phyloP scores from a whole-genome alignment of 208 protist species.

The Leishmania major region DNA sequence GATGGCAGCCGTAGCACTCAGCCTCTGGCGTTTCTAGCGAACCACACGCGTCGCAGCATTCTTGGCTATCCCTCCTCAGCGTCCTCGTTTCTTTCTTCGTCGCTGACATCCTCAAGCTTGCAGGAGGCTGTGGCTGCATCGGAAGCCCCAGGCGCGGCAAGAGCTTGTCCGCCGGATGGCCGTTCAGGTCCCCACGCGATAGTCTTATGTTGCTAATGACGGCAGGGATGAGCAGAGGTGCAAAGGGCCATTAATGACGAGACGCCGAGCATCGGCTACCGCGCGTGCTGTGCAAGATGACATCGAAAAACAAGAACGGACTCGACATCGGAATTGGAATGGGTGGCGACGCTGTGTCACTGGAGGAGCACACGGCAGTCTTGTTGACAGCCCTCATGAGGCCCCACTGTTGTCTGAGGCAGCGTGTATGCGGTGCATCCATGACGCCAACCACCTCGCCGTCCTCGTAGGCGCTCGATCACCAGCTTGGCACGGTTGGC shows the following conservation, averaged over 20 bases:
- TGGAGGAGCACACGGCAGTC: conserved; percentile 16
- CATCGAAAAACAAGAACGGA: neutral
- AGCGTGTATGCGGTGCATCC: neutral
- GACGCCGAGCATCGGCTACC: neutral
- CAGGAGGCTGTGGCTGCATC: neutral
- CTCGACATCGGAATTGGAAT: conserved; percentile 10
- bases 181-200: neutral
- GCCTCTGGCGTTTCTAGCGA: neutral
- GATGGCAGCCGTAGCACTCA: neutral
- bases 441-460: neutral
- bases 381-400: conserved; percentile 24
- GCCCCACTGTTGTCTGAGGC: conserved; percentile 10
- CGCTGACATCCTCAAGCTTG: neutral
- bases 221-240: neutral
- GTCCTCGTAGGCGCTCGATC: neutral
- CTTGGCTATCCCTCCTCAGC: neutral
- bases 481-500: neutral
- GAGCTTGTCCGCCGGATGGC: neutral
- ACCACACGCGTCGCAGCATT: neutral
- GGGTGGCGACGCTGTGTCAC: neutral
- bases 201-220: neutral
- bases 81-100: neutral
- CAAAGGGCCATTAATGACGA: neutral
- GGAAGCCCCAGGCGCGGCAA: neutral
- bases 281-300: neutral